Evolutionary conservation across 129 eudicot species (phyloP), one percentile per base, ranked within the genome.

Genomic region (Centaurea solstitialis): DNA sequence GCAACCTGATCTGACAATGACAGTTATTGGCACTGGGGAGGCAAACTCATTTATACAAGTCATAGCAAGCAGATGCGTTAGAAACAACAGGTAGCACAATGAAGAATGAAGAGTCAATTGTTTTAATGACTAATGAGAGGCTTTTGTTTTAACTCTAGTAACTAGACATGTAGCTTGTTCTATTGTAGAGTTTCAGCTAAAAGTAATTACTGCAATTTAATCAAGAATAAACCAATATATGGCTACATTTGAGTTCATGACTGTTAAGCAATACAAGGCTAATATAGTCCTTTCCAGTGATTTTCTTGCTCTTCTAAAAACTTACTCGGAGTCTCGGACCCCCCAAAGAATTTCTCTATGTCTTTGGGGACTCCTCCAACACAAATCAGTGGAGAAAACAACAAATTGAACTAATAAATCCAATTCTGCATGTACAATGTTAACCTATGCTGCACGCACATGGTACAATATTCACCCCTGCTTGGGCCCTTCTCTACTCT

Each of bases 401-500:
- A 79, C 82, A 79, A 8, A 70, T 30, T 4, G 4, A 35, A 10
- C 30, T 2, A 70, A 33, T n/a, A n/a, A n/a, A 50, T 28, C 23
- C 20, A 3, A 53, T 37, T 47, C 61, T 79, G 41, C 7, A 50
- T n/a, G n/a, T n/a, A n/a, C n/a, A 50, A 43, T 43, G 28, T 23
- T 39, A 40, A 65, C 67, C 8, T 77, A 68, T 30, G 33, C 28
- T 68, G 69, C 76, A 64, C 21, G 61, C 80, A 78, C 57, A 45
- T 5, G 12, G 57, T 45, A 45, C 5, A 45, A 45, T 11, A n/a
- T 45, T 45, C 12, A 17, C 11, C 17, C 57, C 17, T 3, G 17
- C 5, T 10, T 17, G 57, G 57, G 17, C 57, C 12, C 57, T 15
- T 12, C 12, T 45, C 59, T 45, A 17, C 59, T 45, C 59, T 45